Evolutionary conservation across 1,284 basidiomycete species (phyloP).

Genomic region (Tilletia setariae): DNA sequence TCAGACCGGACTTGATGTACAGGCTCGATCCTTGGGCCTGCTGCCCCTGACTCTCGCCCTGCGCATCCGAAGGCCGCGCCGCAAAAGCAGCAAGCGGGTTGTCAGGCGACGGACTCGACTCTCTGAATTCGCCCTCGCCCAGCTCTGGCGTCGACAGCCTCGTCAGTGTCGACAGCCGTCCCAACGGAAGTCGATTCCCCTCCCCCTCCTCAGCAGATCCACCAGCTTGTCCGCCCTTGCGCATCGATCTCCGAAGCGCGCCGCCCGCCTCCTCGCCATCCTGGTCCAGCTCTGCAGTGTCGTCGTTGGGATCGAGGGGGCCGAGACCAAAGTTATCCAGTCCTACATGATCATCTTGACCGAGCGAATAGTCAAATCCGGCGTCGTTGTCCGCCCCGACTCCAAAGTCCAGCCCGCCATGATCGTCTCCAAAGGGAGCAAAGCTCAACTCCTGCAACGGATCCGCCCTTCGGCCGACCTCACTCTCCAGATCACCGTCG

Average conservation of each 20-base stretch:
- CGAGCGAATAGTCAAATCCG: neutral
- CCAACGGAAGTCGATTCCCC: constrained; percentile 21
- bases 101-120: constrained; percentile 56
- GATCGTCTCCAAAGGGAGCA: constrained; percentile 52
- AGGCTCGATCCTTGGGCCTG: constrained; percentile 60
- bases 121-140: constrained; percentile 63
- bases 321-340: neutral
- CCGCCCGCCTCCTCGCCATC: constrained; percentile 56
- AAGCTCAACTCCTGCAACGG: constrained; percentile 23
- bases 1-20: constrained; percentile 64
- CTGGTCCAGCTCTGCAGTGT: constrained; percentile 56
- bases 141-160: constrained; percentile 59
- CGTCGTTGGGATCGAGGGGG: neutral
- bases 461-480: constrained; percentile 61
- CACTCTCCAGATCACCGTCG: constrained; percentile 47
- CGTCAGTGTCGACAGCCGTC: constrained; percentile 35
- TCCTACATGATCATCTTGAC: neutral
- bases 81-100: constrained; percentile 83
- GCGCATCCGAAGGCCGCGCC: constrained; percentile 57
- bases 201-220: constrained; percentile 1
- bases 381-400: neutral
- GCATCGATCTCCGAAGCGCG: neutral
- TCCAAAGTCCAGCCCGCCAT: constrained; percentile 56
- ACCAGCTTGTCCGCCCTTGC: neutral
- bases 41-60: constrained; percentile 47